These are phyloP conservation scores for Amniculicola lignicola DNA, from an alignment of 495 filamentous ascomycete genomes.

Conservation along the genomic window DNA sequence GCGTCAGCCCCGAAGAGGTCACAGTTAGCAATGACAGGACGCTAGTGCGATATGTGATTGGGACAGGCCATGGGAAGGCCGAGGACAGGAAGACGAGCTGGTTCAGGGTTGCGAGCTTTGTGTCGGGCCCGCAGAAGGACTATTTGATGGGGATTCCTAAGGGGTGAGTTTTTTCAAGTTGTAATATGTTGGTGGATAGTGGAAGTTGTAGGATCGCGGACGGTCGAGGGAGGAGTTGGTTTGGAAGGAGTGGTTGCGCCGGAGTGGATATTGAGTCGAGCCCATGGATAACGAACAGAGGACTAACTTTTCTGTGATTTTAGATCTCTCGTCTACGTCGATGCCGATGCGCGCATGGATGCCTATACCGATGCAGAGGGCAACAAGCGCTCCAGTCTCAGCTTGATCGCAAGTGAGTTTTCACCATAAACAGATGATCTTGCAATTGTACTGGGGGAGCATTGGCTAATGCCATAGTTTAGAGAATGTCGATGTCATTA, in stretches of 20 bases:
- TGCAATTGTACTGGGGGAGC: background rate
- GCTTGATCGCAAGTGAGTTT: conserved; percentile 69
- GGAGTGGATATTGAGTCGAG: no score
- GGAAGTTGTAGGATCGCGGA: conserved; percentile 1
- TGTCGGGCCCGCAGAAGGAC: conserved; percentile 56
- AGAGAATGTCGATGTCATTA: conserved; percentile 63
- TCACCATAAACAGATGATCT: background rate
- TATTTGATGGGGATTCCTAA: conserved; percentile 65
- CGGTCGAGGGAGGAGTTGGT: background rate
- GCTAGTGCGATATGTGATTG: conserved; percentile 65
- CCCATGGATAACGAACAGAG: no score
- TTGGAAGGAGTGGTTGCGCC: background rate
- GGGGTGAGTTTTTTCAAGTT: conserved; percentile 65
- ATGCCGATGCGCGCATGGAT: conserved; percentile 66
- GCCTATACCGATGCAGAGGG: conserved; percentile 63
- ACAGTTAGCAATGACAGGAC: conserved; percentile 65
- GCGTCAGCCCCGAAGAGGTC: conserved; percentile 62
- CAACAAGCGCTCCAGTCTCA: conserved; percentile 54
- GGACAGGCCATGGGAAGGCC: conserved; percentile 52
- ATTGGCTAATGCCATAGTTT: conserved; percentile 17
- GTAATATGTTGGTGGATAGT: conserved; percentile 13
- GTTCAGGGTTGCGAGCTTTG: conserved; percentile 69
- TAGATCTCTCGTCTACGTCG: conserved; percentile 62
- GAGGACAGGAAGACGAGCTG: conserved; percentile 70
- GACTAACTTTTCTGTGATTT: no score